Base-by-base conservation (phyloP, 345 rosid species). In the Pugionium cornutum region DNA sequence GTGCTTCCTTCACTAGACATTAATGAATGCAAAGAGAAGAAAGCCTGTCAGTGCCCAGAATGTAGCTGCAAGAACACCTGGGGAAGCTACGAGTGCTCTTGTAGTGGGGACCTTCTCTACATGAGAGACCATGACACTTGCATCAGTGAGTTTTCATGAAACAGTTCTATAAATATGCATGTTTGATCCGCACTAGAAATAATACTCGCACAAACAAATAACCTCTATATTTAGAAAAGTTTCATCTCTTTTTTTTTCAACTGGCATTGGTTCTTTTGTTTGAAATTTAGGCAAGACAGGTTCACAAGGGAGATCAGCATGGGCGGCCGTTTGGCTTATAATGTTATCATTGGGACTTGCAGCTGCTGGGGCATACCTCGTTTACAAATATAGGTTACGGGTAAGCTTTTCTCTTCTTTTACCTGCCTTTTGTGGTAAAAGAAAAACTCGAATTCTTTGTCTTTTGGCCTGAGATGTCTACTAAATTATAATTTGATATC, bases 71-170 rank as follows among this genome's bases (percentile, higher is more conserved):
- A 84, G 77, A 70, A 91, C 55, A 85, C 90, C 4, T 91, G 98
- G 98, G 98, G 98, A 57, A 86, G 96, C 75, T 91, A 89, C 6
- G 92, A 91, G 33, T 91, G 98, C 80, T 75, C 79, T 64, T 91
- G 98, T 69, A 83, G 98, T 41, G 89, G 85, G 32, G 90, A 87
- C 77, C 95, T 89, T 77, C 83, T 91, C 55, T 91, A 91, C 67
- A 91, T 91, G 51, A 82, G 84, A 77, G 98, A 91, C 75, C 96
- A 91, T 30, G 98, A 91, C 71, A 84, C 98, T 63, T 91, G 98
- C 89, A 86, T 91, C 78, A 87, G 98, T 92, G 69, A 75, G 91
- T 82, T 69, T 62, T 60, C 37, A n/a, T 47, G 35, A 31, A 9
- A 33, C n/a, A 33, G 5, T 39, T 52, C n/a, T 43, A 26, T 31